Evolutionary conservation across 2,329 filamentous ascomycete genomes (phyloP), one percentile per base, ranked within the genome.

Genomic region (Berkeleyomyces basicola): DNA sequence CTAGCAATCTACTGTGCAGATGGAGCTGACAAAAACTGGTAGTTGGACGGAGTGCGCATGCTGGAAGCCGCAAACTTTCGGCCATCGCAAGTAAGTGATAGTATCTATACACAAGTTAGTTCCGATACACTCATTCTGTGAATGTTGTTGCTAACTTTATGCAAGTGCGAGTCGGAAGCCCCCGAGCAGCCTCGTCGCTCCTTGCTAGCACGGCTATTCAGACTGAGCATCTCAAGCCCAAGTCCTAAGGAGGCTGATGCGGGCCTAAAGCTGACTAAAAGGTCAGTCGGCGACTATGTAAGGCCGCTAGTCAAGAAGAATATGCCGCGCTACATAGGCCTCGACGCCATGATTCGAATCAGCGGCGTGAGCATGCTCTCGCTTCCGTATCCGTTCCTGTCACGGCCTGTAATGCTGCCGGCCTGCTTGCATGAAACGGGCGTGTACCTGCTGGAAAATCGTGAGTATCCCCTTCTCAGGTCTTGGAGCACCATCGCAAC

Each of bases 381-480:
- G 67, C 73, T 87, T 7, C 83, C 83, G 0, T 67, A 74, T 2
- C 82, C 83, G 61, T 81, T 84, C 67, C 75, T 82, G 3, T 77
- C 82, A 0, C 76, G 78, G 16, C 77, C 78, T 33, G 71, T 87
- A 36, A 72, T 80, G 16, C 72, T 87, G 39, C 84, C 84, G 7
- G 86, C 84, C 3, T 85, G 84, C 66, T 76, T 87, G 58, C 81
- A 84, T 53, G 84, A 84, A 7, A 83, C 81, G 7, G 82, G 80
- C n/a, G 81, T 86, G 66, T 78, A 82, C 69, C 75, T 87, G 7
- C 75, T 82, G 2, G 80, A 85, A 58, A 73, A 85, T 70, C 79
- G 81, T 82, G 68, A 68, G 75, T 51, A 14, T 62, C 40, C 33
- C 44, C n/a, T 33, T 55, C 11, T 36, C 16, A 14, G 46, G 7